Conservation (phyloP, 2,329 filamentous ascomycete genomes). For the Sarocladium strictum region DNA sequence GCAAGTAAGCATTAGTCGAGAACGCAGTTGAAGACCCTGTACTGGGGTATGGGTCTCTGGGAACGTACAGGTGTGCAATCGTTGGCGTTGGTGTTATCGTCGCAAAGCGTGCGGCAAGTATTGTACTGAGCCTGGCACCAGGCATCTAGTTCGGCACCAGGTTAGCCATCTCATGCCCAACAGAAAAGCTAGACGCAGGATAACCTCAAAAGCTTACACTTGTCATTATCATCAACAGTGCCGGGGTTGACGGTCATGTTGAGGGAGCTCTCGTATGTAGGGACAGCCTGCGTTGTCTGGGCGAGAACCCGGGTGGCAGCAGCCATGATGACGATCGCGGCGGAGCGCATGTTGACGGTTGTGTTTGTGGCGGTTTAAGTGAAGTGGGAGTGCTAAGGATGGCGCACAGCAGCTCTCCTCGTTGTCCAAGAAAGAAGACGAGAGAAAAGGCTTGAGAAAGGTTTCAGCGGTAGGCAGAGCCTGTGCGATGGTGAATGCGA, state of each 20-base stretch:
- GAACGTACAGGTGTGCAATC: constrained; percentile 39
- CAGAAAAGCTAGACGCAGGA: constrained; percentile 10
- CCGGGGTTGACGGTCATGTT: constrained; percentile 35
- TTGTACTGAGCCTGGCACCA: constrained; percentile 49
- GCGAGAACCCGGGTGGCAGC: constrained; percentile 33
- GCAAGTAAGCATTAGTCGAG: background rate
- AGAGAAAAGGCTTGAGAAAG: background rate
- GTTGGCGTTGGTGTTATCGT: constrained; percentile 30
- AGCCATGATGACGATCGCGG: constrained; percentile 38
- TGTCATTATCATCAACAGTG: constrained; percentile 24
- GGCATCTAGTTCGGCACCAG: constrained; percentile 32
- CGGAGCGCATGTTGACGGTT: constrained; percentile 35
- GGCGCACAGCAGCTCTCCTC: constrained; percentile 1
- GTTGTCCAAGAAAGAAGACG: background rate
- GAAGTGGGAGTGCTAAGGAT: background rate
- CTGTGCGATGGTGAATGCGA: background rate
- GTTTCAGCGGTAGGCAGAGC: background rate
- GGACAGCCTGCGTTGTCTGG: constrained; percentile 22
- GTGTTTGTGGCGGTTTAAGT: constrained; percentile 9
- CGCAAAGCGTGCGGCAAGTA: constrained; percentile 45
- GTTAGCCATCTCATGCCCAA: too few relatives aligned
- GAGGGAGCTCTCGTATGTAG: constrained; percentile 37
- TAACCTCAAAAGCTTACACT: too few relatives aligned
- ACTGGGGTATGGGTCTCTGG: too few relatives aligned
- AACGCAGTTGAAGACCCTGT: too few relatives aligned